Evolutionary conservation across 768 basidiomycete genomes (phyloP), one percentile per base, ranked within the genome.

Genomic region (Suillus occidentalis): DNA sequence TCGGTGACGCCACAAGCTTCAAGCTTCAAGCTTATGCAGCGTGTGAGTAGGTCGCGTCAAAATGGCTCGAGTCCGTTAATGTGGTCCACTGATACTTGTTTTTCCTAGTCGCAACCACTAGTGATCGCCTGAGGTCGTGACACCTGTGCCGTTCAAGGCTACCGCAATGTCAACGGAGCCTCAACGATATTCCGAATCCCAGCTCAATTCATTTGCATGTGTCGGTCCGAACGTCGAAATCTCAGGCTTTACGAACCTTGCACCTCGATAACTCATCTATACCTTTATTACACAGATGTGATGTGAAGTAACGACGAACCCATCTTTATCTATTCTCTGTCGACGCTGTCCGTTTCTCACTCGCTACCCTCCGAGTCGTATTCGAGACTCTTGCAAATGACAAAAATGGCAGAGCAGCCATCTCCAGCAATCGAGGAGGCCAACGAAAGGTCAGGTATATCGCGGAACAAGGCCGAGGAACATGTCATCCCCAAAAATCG

Each of bases 401-500:
- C 53, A 61, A 7, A 16, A 18, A 59, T 13, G 3, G 55, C 58
- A 55, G 39, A 53, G 16, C 6, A 36, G 6, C 6, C 65, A 43
- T 49, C 49, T 57, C 22, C 42, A 22, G 22, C 31, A 22, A 31
- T 18, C 3, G 60, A 65, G 12, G 65, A 47, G 8, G 18, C 43
- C 40, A 69, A 72, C 36, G 42, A 47, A 14, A 60, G 68, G 40
- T 75, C 78, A 10, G 74, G 76, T 2, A 70, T 72, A 8, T 73
- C 77, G 8, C 82, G 81, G 81, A 79, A 77, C 59, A 66, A 61
- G 6, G 60, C 65, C 14, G 82, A 83, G 52, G 71, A 80, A 50
- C 82, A 83, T 62, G 71, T 81, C 34, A 69, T 83, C 0, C 83
- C 82, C 0, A 74, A 79, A 60, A 83, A 83, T 65, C 74, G 76